phyloP scores from a whole-genome alignment of 1,139 yeast genomes.

The Taiozyma onychis region DNA sequence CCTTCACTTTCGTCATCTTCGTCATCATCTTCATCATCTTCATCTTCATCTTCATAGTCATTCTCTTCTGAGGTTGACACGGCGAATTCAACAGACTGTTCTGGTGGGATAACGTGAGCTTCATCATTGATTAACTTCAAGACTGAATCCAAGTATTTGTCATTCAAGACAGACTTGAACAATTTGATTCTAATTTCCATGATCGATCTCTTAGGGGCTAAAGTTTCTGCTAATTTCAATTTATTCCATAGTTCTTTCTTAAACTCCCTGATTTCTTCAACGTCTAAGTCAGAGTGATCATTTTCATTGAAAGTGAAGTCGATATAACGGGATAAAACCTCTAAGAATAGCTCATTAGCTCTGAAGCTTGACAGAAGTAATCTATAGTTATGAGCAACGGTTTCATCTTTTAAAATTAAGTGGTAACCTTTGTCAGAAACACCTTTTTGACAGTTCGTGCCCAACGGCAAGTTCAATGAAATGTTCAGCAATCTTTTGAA shows the following conservation, averaged over 20 bases:
- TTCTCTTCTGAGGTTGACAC: not conserved
- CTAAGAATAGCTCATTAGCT: conserved; percentile 25
- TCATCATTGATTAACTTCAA: conserved; percentile 18
- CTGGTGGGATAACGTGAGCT: conserved; percentile 2
- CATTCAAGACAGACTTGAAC: conserved; percentile 22
- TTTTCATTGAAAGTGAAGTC: conserved; percentile 24
- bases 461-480: conserved; percentile 15
- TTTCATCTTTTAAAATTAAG: conserved; percentile 18
- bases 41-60: conserved; percentile 6
- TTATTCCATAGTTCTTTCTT: conserved; percentile 25
- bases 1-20: not conserved
- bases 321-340: conserved; percentile 23
- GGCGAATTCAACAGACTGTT: not conserved
- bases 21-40: conserved; percentile 1
- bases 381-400: conserved; percentile 21
- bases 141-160: conserved; percentile 18
- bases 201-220: conserved; percentile 22
- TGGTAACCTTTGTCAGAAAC: conserved; percentile 17
- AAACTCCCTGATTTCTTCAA: conserved; percentile 17
- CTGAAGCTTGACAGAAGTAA: conserved; percentile 21
- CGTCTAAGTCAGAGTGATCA: conserved; percentile 12
- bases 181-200: conserved; percentile 21
- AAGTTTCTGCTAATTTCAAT: conserved; percentile 21
- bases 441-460: conserved; percentile 20
- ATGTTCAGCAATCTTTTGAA: conserved; percentile 21